Conservation (phyloP, 345 rosid genomes). For the Gossypium longicalyx region DNA sequence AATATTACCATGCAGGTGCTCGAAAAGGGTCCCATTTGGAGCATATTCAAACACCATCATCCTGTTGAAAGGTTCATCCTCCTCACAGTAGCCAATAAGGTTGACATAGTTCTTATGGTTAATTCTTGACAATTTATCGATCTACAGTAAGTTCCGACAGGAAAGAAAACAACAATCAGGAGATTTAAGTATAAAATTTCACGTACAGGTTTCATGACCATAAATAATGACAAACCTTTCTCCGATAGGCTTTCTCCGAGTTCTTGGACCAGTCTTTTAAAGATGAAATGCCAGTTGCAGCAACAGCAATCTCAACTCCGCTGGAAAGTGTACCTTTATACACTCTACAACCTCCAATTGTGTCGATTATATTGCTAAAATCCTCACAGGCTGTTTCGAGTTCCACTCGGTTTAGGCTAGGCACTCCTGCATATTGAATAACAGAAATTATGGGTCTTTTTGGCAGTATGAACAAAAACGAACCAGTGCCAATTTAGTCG, state of each 20-base stretch:
- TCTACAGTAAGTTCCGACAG: conserved; percentile 37
- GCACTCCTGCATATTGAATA: conserved; percentile 65
- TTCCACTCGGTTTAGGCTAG: conserved; percentile 79
- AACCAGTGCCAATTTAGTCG: background rate
- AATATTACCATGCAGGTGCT: conserved; percentile 79
- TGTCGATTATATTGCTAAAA: conserved; percentile 85
- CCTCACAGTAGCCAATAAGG: conserved; percentile 86
- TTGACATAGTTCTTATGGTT: conserved; percentile 97
- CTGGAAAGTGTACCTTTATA: conserved; percentile 97
- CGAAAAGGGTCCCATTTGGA: conserved; percentile 83
- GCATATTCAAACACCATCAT: conserved; percentile 99
- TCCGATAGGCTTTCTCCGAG: conserved; percentile 66
- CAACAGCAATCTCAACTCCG: conserved; percentile 95
- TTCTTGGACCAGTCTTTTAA: conserved; percentile 63
- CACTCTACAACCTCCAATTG: conserved; percentile 46
- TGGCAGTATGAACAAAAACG: conserved; percentile 1
- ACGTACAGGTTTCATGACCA: background rate
- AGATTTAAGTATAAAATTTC: conserved; percentile 1
- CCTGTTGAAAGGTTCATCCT: conserved; percentile 79
- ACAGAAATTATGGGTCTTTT: background rate
- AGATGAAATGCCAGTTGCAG: conserved; percentile 43
- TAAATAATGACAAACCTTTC: conserved; percentile 44
- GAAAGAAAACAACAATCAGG: background rate
- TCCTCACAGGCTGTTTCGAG: conserved; percentile 98
- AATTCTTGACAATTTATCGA: conserved; percentile 67